These are phyloP conservation scores for Homolaphlyctis polyrhiza DNA, from an alignment of 371 early-diverging fungal species.

Conservation along the genomic window DNA sequence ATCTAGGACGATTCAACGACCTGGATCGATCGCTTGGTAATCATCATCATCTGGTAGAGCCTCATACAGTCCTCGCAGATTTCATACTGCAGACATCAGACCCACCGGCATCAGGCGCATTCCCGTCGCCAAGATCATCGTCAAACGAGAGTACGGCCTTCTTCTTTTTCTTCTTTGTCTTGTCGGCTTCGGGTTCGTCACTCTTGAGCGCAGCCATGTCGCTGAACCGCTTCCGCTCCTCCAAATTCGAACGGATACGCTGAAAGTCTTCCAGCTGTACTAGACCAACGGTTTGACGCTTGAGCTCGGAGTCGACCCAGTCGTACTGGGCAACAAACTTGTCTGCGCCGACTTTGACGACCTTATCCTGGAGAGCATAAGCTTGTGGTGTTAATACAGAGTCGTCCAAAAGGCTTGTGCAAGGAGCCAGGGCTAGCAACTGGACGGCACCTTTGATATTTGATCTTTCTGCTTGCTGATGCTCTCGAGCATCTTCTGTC, in stretches of 20 bases:
- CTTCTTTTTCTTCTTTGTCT: slow-evolving; percentile 49
- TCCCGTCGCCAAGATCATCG: slow-evolving; percentile 25
- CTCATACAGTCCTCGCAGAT: no score
- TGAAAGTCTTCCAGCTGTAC: slow-evolving; percentile 86
- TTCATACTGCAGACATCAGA: no score
- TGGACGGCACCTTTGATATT: slow-evolving; percentile 59
- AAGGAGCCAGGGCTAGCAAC: neutral
- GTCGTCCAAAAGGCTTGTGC: neutral
- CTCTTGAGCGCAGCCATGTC: slow-evolving; percentile 20
- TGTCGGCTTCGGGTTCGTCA: neutral
- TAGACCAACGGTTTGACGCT: slow-evolving; percentile 82
- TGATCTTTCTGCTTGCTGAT: slow-evolving; percentile 71
- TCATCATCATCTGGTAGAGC: no score
- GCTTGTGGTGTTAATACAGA: neutral
- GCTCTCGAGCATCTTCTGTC: slow-evolving; percentile 67
- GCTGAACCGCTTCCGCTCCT: slow-evolving; percentile 72
- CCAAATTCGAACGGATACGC: slow-evolving; percentile 72
- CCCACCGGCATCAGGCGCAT: no score
- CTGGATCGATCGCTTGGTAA: no score
- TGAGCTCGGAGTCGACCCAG: slow-evolving; percentile 76
- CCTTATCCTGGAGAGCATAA: slow-evolving; percentile 46
- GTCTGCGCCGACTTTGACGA: slow-evolving; percentile 70
- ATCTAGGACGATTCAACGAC: no score
- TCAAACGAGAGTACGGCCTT: slow-evolving; percentile 71
- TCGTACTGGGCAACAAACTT: slow-evolving; percentile 77